These are phyloP conservation scores for Phanerochaete sordida DNA, from an alignment of 768 basidiomycete genomes.

Conservation along the genomic window DNA sequence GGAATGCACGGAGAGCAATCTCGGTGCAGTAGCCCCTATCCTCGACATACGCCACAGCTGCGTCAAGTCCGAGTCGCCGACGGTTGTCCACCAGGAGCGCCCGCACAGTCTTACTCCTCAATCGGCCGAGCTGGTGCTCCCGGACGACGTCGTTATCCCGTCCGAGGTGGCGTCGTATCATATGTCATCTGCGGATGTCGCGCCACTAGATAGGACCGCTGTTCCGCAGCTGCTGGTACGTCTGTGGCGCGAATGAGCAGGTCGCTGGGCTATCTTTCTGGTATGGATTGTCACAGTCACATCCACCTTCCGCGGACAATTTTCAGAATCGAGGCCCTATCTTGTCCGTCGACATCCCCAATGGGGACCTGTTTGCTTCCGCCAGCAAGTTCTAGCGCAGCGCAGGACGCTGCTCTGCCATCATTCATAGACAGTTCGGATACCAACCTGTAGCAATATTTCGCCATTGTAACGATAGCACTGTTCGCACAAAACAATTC, in stretches of 20 bases:
- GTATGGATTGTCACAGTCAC: too few species aligned
- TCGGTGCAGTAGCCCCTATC: background rate
- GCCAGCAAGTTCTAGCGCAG: background rate
- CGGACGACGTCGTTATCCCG: background rate
- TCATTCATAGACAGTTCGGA: background rate
- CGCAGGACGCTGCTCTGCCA: background rate
- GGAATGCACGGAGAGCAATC: background rate
- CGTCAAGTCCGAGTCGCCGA: slow-evolving; percentile 7
- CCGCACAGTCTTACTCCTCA: background rate
- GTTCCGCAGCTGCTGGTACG: background rate
- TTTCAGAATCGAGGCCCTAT: too few species aligned
- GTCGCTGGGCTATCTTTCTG: background rate
- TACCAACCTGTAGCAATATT: background rate
- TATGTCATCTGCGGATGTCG: background rate
- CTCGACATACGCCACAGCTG: slow-evolving; percentile 1
- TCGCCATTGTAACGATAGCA: too few species aligned
- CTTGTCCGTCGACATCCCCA: too few species aligned
- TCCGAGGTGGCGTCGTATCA: background rate
- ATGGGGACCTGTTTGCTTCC: too few species aligned
- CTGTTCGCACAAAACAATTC: too few species aligned
- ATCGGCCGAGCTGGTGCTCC: background rate
- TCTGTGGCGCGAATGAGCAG: too few species aligned
- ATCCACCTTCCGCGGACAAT: too few species aligned
- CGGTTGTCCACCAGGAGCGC: background rate
- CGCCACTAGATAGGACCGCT: background rate